Percentiles rank a stretch among this genome's conserved stretches.
Evolutionary conservation across 192 early-diverging fungal species (phyloP).

Genomic region (Paraglomus occultum): DNA sequence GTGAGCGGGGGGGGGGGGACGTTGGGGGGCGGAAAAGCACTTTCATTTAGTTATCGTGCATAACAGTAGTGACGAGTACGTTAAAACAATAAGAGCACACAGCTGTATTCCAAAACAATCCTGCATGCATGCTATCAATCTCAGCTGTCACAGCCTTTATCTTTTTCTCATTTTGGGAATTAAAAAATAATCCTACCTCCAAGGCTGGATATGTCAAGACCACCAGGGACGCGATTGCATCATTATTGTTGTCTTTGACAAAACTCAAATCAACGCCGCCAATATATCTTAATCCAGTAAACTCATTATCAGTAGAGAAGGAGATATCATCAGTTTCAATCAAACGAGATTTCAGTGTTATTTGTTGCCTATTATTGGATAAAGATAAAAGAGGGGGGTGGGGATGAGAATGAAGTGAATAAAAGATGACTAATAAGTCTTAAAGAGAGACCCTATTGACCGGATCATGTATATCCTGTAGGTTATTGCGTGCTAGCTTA

Average conservation of each 20-base stretch:
- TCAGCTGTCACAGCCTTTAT: no score
- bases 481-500: no score
- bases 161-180: neutral
- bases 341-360: constrained; percentile 17
- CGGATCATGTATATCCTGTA: no score
- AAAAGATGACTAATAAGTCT: no score
- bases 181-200: constrained; percentile 34
- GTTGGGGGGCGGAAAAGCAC: neutral
- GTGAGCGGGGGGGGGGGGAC: neutral
- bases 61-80: neutral
- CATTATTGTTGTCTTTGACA: constrained; percentile 44
- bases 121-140: neutral
- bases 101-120: constrained; percentile 11
- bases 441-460: no score
- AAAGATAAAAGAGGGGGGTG: no score
- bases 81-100: neutral
- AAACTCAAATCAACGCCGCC: constrained; percentile 83
- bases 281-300: constrained; percentile 47
- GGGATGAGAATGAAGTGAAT: no score
- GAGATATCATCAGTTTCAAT: constrained; percentile 20
- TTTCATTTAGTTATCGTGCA: neutral
- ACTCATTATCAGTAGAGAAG: constrained; percentile 9
- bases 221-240: constrained; percentile 72
- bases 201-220: constrained; percentile 69
- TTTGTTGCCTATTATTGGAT: constrained; percentile 15